Conservation (phyloP, 176 grass and related monocot species). For the Leersia perrieri region DNA sequence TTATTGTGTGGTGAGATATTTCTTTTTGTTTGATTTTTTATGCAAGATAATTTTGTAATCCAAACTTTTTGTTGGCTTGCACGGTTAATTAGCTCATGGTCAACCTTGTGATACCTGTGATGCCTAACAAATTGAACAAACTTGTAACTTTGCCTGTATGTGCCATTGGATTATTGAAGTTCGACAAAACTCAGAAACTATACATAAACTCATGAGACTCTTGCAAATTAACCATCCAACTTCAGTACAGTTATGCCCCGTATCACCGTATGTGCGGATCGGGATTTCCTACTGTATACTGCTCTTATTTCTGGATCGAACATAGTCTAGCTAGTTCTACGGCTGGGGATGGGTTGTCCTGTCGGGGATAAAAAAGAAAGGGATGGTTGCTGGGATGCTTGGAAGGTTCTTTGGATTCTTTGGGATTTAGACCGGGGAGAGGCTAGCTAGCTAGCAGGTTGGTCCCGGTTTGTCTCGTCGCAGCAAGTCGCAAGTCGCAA, state of each 20-base stretch:
- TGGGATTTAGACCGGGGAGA: neutral
- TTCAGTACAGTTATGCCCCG: too few species aligned
- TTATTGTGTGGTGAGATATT: neutral
- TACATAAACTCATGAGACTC: neutral
- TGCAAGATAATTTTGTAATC: neutral
- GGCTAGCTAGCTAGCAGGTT: neutral
- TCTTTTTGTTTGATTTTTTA: neutral
- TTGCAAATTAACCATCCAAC: too few species aligned
- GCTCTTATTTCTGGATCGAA: neutral
- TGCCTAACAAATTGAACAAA: too few species aligned
- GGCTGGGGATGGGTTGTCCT: neutral
- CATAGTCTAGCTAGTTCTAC: too few species aligned
- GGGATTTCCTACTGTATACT: neutral
- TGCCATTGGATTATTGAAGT: neutral
- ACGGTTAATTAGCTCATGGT: neutral
- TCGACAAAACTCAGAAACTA: neutral
- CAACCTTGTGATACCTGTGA: neutral
- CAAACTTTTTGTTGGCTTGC: neutral
- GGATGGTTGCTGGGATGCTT: neutral
- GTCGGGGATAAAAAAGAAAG: neutral
- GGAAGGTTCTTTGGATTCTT: conserved; percentile 27
- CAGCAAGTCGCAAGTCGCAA: neutral
- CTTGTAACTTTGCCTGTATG: neutral
- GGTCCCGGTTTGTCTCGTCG: conserved; percentile 27
- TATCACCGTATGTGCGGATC: neutral